These are phyloP conservation scores for Leersia perrieri DNA, from an alignment of 176 grass and related monocot species.

Conservation along the genomic window DNA sequence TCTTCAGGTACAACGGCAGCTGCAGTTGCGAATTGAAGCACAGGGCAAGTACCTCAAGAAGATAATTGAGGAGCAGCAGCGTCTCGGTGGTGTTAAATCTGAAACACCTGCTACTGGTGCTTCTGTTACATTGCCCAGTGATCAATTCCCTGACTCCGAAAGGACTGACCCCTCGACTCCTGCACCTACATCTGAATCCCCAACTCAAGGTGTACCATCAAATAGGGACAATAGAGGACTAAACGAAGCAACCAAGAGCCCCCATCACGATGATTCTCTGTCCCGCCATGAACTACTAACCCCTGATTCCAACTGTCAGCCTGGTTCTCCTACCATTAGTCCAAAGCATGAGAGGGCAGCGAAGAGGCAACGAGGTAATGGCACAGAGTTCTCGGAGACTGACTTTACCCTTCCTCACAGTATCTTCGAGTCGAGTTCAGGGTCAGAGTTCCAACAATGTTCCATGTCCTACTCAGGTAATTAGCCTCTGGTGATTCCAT, in stretches of 20 bases:
- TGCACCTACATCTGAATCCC: slow-evolving; percentile 66
- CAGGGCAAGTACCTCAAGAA: slow-evolving; percentile 98
- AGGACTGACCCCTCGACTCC: slow-evolving; percentile 83
- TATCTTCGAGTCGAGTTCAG: slow-evolving; percentile 79
- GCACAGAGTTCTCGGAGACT: slow-evolving; percentile 25
- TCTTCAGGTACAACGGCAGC: slow-evolving; percentile 91
- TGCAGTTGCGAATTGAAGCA: slow-evolving; percentile 95
- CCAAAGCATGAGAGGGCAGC: slow-evolving; percentile 53
- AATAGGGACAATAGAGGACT: slow-evolving; percentile 40
- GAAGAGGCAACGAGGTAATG: slow-evolving; percentile 46
- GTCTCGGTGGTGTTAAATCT: slow-evolving; percentile 41
- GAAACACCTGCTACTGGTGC: slow-evolving; percentile 40
- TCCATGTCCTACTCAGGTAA: slow-evolving; percentile 38
- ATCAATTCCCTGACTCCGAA: slow-evolving; percentile 62
- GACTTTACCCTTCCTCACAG: slow-evolving; percentile 50
- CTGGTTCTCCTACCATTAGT: slow-evolving; percentile 50
- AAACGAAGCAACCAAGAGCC: slow-evolving; percentile 40
- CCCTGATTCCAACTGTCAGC: slow-evolving; percentile 69
- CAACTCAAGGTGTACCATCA: slow-evolving; percentile 37
- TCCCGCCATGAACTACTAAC: slow-evolving; percentile 56
- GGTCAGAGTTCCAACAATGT: slow-evolving; percentile 61
- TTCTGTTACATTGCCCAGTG: slow-evolving; percentile 24
- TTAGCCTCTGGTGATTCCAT: slow-evolving; percentile 16
- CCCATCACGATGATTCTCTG: slow-evolving; percentile 49
- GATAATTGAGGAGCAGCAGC: slow-evolving; percentile 96